Evolutionary conservation across 306 rosid species (phyloP), one percentile per base, ranked within the genome.

Genomic region (Comarum palustre): DNA sequence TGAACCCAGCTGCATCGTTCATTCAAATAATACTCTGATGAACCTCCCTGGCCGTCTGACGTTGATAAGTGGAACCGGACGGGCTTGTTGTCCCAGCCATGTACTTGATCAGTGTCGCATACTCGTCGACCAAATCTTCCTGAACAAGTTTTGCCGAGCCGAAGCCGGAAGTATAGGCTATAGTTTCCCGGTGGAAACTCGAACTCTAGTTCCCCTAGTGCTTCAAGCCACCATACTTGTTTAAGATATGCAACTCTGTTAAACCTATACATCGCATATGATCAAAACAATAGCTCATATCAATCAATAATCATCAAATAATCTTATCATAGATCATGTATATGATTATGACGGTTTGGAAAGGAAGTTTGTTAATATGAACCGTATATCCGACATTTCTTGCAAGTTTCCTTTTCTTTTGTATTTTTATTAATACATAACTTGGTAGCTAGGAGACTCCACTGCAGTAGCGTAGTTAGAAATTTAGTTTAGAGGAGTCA

Each of bases 151-250:
- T 86, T 89, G 17, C 98, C 98, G 25, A 91, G 84, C 66, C 91
- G 94, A 48, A 93, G 77, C 82, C 85, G 80, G 77, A 93, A 93
- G 55, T 69, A 86, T 3, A 93, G 3, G 77, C 88, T 77, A 68
- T 93, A 89, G 8, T 39, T 78, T 13, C 98, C 97, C 1, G 55
- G 51, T 22, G 93, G 92, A 45, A 93, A 85, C 71, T 89, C 98
- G 20, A 93, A 89, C 14, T 89, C 90, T 47, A 93, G 4, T 38
- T 90, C 97, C 38, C 98, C 98, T 8, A 65, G 2, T 20, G 85
- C 86, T 81, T 93, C 97, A 36, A 93, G 86, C 98, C 97, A 93
- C 97, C 98, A 93, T 51, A 93, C 87, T 70, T 89, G 96, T 62
- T 84, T 89, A 45, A 93, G 93, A 64, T 90, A 93, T 22, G 97